A percentile compares a stretch with the other conserved stretches of the same genome.
These are phyloP conservation scores for Cryphonectria japonica DNA, from an alignment of 2,329 filamentous ascomycete species.

Conservation along the genomic window DNA sequence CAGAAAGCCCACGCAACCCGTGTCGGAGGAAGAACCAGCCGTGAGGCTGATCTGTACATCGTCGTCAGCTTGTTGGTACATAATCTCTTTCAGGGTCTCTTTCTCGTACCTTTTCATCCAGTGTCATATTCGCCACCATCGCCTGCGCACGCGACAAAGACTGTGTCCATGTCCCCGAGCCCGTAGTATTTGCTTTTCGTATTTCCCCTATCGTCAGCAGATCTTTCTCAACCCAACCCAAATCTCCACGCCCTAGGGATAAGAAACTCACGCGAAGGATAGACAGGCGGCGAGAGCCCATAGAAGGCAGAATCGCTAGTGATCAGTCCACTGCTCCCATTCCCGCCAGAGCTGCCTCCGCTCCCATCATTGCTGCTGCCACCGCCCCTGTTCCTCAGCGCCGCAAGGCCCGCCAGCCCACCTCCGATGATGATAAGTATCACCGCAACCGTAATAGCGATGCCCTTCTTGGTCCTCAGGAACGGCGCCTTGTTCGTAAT, in stretches of 20 bases:
- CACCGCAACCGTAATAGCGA: constrained; percentile 34
- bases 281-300: constrained; percentile 53
- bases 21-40: constrained; percentile 65
- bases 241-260: neutral
- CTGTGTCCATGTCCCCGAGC: constrained; percentile 67
- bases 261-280: constrained; percentile 54
- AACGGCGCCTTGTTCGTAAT: constrained; percentile 36
- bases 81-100: neutral
- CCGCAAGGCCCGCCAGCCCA: constrained; percentile 41
- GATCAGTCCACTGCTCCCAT: constrained; percentile 36
- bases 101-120: constrained; percentile 68
- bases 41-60: constrained; percentile 66
- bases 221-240: neutral
- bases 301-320: constrained; percentile 51
- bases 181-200: constrained; percentile 53
- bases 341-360: constrained; percentile 8
- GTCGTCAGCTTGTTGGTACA: neutral
- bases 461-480: constrained; percentile 37
- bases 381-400: constrained; percentile 32
- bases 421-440: constrained; percentile 41
- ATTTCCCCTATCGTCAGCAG: constrained; percentile 14
- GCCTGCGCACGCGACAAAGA: constrained; percentile 69
- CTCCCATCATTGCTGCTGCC: constrained; percentile 3
- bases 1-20: constrained; percentile 53
- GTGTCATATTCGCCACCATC: constrained; percentile 73